phyloP scores from a whole-genome alignment of 768 basidiomycete species.

The Gymnopilus junonius region DNA sequence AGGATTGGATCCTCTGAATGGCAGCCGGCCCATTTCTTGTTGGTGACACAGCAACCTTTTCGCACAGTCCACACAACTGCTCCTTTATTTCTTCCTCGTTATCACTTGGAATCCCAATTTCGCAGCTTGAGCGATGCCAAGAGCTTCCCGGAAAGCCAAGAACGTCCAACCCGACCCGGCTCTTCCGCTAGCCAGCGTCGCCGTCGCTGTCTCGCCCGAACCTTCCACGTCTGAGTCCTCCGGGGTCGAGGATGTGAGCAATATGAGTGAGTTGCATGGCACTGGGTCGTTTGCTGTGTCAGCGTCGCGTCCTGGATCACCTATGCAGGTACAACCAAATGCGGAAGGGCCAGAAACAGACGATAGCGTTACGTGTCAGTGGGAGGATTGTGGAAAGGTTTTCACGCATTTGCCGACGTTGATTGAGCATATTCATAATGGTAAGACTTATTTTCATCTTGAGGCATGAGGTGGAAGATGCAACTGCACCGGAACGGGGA shows the following conservation, averaged over 20 bases:
- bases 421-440: constrained; percentile 82
- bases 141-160: constrained; percentile 11
- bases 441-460: constrained; percentile 43
- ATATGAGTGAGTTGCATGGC: constrained; percentile 20
- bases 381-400: constrained; percentile 80
- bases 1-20: constrained; percentile 9
- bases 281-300: constrained; percentile 28
- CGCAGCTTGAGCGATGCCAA: constrained; percentile 7
- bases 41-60: constrained; percentile 4
- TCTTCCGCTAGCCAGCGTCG: constrained; percentile 4
- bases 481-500: not conserved
- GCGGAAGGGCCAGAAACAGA: constrained; percentile 32
- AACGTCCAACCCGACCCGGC: constrained; percentile 11
- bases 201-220: constrained; percentile 19
- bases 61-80: not conserved
- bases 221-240: constrained; percentile 36
- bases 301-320: constrained; percentile 45
- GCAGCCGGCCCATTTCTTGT: constrained; percentile 6
- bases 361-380: constrained; percentile 78
- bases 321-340: constrained; percentile 23
- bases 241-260: constrained; percentile 26
- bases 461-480: not conserved
- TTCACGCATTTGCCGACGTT: constrained; percentile 75
- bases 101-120: not conserved
- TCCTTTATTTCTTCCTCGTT: not conserved